Evolutionary conservation across 805 yeast species (phyloP).

Genomic region (Starmerella davenportii): DNA sequence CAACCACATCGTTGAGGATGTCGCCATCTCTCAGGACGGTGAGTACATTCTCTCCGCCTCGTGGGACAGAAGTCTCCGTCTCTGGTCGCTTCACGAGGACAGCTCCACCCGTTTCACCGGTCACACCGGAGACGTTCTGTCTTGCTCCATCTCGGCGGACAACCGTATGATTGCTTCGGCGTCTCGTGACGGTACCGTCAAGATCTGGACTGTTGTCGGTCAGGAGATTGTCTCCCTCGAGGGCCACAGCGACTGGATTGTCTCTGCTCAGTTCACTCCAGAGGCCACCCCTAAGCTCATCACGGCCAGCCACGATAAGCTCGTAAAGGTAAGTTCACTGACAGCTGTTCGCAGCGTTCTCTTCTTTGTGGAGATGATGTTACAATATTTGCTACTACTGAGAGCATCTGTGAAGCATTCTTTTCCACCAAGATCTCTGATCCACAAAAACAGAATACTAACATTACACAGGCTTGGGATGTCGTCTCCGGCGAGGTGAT

Average conservation of each 20-base stretch:
- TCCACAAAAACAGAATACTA: slow-evolving; percentile 21
- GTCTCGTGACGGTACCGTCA: slow-evolving; percentile 97
- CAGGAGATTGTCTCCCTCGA: slow-evolving; percentile 84
- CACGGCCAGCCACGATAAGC: slow-evolving; percentile 98
- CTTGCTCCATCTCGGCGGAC: slow-evolving; percentile 89
- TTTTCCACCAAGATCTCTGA: slow-evolving; percentile 98
- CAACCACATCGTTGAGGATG: slow-evolving; percentile 97
- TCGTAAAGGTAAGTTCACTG: slow-evolving; percentile 79
- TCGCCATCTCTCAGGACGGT: slow-evolving; percentile 95
- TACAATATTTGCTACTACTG: slow-evolving; percentile 98
- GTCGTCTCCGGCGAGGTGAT: slow-evolving; percentile 62
- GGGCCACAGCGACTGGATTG: slow-evolving; percentile 98
- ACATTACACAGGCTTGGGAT: slow-evolving; percentile 67
- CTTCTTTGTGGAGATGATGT: slow-evolving; percentile 44
- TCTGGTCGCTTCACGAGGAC: slow-evolving; percentile 94
- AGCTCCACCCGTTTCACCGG: slow-evolving; percentile 91
- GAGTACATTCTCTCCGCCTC: slow-evolving; percentile 95
- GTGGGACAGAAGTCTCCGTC: slow-evolving; percentile 98
- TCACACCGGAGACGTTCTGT: slow-evolving; percentile 92
- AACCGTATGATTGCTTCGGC: slow-evolving; percentile 97
- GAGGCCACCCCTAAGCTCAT: slow-evolving; percentile 37
- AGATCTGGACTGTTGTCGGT: slow-evolving; percentile 98
- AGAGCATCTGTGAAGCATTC: slow-evolving; percentile 81
- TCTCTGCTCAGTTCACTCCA: slow-evolving; percentile 95
- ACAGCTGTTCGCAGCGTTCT: slow-evolving; percentile 2